A percentile compares a stretch with the other conserved stretches of the same genome.
phyloP scores from a whole-genome alignment of 768 basidiomycete species.

The Mycena rosella region DNA sequence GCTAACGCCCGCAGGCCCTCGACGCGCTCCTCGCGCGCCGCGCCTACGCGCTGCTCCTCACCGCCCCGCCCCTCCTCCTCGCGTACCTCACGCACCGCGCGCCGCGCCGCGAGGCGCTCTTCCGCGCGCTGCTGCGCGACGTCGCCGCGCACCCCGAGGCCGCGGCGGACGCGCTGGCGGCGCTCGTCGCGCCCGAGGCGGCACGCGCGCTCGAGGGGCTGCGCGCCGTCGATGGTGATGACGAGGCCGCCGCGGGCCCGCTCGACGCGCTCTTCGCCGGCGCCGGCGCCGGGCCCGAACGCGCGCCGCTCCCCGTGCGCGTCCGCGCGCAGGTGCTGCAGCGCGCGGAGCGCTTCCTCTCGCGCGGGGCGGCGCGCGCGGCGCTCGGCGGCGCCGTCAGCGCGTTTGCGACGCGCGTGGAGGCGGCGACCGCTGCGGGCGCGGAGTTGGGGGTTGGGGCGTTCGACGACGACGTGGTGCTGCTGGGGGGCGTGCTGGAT shows the following conservation, averaged over 20 bases:
- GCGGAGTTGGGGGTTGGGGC: not conserved
- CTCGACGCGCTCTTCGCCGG: slow-evolving; percentile 32
- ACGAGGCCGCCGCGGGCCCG: not conserved
- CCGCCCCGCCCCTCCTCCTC: slow-evolving; percentile 60
- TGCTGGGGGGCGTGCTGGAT: slow-evolving; percentile 56
- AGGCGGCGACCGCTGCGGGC: slow-evolving; percentile 7
- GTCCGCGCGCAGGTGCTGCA: slow-evolving; percentile 29
- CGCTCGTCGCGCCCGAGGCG: slow-evolving; percentile 42
- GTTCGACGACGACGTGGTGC: slow-evolving; percentile 28
- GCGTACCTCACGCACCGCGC: slow-evolving; percentile 65
- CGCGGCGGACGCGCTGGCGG: slow-evolving; percentile 58
- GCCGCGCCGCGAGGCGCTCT: slow-evolving; percentile 50
- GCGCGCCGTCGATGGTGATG: slow-evolving; percentile 6
- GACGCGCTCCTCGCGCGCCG: slow-evolving; percentile 59
- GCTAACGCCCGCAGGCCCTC: slow-evolving; percentile 51
- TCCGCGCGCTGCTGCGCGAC: slow-evolving; percentile 62
- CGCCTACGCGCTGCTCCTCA: slow-evolving; percentile 53
- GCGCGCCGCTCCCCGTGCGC: not conserved
- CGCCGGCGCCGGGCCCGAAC: too few relatives aligned
- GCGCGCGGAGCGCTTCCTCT: slow-evolving; percentile 27
- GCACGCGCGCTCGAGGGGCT: slow-evolving; percentile 8
- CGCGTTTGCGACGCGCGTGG: slow-evolving; percentile 26
- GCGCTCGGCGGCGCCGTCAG: slow-evolving; percentile 21
- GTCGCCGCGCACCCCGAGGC: slow-evolving; percentile 52
- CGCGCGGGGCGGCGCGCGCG: slow-evolving; percentile 8